Base-by-base conservation (phyloP, 768 basidiomycete species). In the Coprinopsis cinerea region DNA sequence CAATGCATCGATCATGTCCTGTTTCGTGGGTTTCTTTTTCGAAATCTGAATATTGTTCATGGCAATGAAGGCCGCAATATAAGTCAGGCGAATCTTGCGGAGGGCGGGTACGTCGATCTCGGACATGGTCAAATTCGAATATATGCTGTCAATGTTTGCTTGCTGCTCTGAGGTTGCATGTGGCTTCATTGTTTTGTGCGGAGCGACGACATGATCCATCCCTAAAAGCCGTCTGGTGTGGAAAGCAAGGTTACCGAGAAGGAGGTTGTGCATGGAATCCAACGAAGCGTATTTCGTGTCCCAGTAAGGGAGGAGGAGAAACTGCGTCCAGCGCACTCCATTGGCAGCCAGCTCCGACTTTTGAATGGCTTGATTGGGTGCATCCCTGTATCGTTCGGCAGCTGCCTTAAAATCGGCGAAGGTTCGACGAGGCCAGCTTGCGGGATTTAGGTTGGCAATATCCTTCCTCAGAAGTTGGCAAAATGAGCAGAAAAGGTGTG, bases 231-330 rank as follows among this genome's bases (percentile, higher is more conserved):
- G 11, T 4, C 47, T 37, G 32, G 20, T 43, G 32, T 57, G 56
- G 13, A 28, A 11, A 15, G 51, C 22, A 17, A 57, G 24, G 9
- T 53, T 34, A 1, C 48, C 44, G 3, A 57, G 43, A 27, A 37
- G 44, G n/a, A 54, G 35, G 28, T 25, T 28, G 32, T 57, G 56
- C 56, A 57, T 57, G 0, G 56, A 30, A 25, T 57, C 56, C 1
- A 53, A 32, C 6, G 34, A 24, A 25, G 41, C 52, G 4, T n/a
- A 13, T 6, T 42, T 10, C 7, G 47, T 41, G 30, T 57, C 56
- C 32, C 40, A 57, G 32, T 57, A 57, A 13, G 51, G 43, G 11
- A 57, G 48, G 9, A 28, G 39, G 14, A 55, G 25, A 5, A 57
- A 30, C 11, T 44, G 22, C 13, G 56, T 47, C 51, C 51, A 57